Percentiles rank a stretch among this genome's conserved stretches.
Conservation (phyloP, 1,284 basidiomycete genomes). For the Ganoderma resinaceum region DNA sequence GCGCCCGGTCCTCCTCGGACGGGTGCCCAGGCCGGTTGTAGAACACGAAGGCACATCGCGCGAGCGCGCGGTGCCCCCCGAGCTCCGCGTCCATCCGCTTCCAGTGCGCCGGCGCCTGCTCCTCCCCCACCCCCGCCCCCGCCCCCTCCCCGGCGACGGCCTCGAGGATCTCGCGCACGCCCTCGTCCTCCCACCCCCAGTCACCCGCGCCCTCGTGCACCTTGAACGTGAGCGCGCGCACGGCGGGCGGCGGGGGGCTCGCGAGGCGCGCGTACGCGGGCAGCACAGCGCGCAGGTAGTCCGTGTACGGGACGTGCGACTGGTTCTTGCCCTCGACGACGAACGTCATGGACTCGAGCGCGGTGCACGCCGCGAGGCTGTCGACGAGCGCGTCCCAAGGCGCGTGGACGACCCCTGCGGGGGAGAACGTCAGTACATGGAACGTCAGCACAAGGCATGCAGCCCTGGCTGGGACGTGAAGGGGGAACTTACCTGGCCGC, state of each 20-base stretch:
- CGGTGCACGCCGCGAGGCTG: background rate
- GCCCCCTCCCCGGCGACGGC: background rate
- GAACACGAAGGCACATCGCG: background rate
- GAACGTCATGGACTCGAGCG: background rate
- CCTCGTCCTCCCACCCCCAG: background rate
- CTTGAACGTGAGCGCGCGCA: background rate
- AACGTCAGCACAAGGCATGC: background rate
- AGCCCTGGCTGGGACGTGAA: background rate
- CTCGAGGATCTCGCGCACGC: background rate
- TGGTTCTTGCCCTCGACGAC: background rate
- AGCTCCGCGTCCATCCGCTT: background rate
- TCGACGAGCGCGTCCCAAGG: background rate
- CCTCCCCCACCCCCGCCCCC: too few species aligned
- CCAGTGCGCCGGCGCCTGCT: too few species aligned
- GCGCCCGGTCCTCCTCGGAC: background rate
- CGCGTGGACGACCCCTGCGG: background rate
- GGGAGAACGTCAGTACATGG: too few species aligned
- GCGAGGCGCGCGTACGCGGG: background rate
- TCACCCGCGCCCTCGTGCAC: background rate
- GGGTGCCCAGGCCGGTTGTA: background rate
- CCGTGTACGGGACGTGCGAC: background rate
- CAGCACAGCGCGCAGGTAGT: background rate
- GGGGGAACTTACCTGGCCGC: background rate
- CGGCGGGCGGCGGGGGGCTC: background rate
- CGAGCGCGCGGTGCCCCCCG: background rate